phyloP scores from a whole-genome alignment of 192 early-diverging fungal genomes.

The Lobosporangium transversale region DNA sequence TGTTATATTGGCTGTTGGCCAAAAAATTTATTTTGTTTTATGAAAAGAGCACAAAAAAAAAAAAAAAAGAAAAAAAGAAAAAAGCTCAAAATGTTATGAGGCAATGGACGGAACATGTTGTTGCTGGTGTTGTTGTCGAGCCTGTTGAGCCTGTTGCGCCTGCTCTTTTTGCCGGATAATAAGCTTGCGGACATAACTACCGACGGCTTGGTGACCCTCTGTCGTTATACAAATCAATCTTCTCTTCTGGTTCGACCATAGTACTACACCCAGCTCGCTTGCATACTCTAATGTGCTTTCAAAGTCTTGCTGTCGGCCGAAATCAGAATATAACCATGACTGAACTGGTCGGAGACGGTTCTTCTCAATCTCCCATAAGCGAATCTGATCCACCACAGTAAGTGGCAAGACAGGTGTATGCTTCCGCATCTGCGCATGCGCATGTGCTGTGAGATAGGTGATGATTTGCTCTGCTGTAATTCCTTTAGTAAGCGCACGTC shows the following conservation, averaged over 20 bases:
- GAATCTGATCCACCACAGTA: slow-evolving; percentile 95
- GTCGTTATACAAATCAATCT: slow-evolving; percentile 77
- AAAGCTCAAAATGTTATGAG: background rate
- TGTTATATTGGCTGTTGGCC: no score
- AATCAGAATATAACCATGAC: slow-evolving; percentile 82
- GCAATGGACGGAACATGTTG: slow-evolving; percentile 20
- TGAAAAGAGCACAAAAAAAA: background rate
- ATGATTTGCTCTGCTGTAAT: slow-evolving; percentile 98
- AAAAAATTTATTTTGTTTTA: no score
- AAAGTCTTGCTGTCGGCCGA: slow-evolving; percentile 76
- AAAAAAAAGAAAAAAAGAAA: background rate
- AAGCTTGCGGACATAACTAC: slow-evolving; percentile 57
- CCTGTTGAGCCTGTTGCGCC: slow-evolving; percentile 20
- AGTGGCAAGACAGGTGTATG: slow-evolving; percentile 82
- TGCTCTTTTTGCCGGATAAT: slow-evolving; percentile 34
- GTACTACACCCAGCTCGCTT: slow-evolving; percentile 74
- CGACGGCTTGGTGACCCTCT: slow-evolving; percentile 77
- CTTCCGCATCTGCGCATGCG: slow-evolving; percentile 93
- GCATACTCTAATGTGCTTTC: slow-evolving; percentile 80
- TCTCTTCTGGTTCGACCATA: slow-evolving; percentile 80
- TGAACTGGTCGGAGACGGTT: slow-evolving; percentile 73
- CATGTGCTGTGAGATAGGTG: slow-evolving; percentile 86
- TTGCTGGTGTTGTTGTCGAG: slow-evolving; percentile 22
- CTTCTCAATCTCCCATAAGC: slow-evolving; percentile 95
- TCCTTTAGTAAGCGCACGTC: slow-evolving; percentile 83